A percentile compares a stretch with the other conserved stretches of the same genome.
These are phyloP conservation scores for Chaetomium globosum DNA, from an alignment of 2,329 filamentous ascomycete species.

Conservation along the genomic window DNA sequence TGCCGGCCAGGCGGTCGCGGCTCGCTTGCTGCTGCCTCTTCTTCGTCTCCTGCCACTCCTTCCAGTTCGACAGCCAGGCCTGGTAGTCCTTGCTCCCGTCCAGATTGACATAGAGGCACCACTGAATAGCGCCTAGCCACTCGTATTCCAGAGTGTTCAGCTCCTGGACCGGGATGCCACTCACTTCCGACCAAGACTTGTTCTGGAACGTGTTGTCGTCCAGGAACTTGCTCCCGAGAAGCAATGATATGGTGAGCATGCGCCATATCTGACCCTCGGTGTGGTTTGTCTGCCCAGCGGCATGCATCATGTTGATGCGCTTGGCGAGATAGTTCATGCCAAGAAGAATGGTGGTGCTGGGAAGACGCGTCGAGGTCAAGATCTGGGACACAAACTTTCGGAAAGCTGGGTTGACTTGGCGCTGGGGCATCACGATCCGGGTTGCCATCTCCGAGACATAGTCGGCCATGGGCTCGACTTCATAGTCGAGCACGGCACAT, in stretches of 20 bases:
- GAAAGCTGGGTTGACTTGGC: slow-evolving; percentile 68
- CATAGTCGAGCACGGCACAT: slow-evolving; percentile 91
- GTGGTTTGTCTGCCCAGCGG: slow-evolving; percentile 56
- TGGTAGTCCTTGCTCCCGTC: slow-evolving; percentile 72
- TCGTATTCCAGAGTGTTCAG: slow-evolving; percentile 84
- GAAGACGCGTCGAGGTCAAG: slow-evolving; percentile 83
- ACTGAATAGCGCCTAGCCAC: slow-evolving; percentile 81
- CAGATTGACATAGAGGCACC: slow-evolving; percentile 84
- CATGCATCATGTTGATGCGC: slow-evolving; percentile 74
- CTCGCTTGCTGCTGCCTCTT: slow-evolving; percentile 54
- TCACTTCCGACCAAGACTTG: slow-evolving; percentile 93
- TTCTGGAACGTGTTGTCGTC: slow-evolving; percentile 99
- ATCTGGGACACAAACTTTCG: slow-evolving; percentile 92
- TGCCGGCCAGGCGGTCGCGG: slow-evolving; percentile 54
- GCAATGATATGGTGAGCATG: slow-evolving; percentile 79
- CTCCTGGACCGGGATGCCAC: slow-evolving; percentile 80
- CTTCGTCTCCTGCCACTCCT: slow-evolving; percentile 59
- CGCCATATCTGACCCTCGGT: slow-evolving; percentile 78
- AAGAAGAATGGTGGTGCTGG: slow-evolving; percentile 86
- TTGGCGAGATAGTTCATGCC: slow-evolving; percentile 88
- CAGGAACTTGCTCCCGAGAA: slow-evolving; percentile 91
- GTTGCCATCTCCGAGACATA: slow-evolving; percentile 89
- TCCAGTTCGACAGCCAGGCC: slow-evolving; percentile 64
- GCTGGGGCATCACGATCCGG: slow-evolving; percentile 58
- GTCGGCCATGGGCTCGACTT: slow-evolving; percentile 94